Base-by-base conservation (phyloP, 768 basidiomycete species). In the Lactifluus piperatus region DNA sequence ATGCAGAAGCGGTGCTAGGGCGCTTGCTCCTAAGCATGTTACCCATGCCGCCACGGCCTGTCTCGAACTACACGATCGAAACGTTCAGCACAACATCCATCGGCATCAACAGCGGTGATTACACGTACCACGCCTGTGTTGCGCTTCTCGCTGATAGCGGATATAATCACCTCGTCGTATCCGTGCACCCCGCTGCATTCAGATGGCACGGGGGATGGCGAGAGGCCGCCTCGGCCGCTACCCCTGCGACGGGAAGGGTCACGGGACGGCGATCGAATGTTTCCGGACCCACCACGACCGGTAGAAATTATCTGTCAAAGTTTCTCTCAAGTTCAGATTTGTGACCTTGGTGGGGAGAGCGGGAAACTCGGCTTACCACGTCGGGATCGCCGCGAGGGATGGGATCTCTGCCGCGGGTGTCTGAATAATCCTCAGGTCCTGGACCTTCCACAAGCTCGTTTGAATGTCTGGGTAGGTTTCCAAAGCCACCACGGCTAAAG, bases 231-330 rank as follows among this genome's bases (percentile, higher is more conserved):
- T 32, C 51, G n/a, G n/a, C n/a, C 46, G 20, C 11, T 34, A 39
- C 60, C 52, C 18, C 51, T 30, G 22, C 58, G 49, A 37, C 62
- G 60, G 11, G 56, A 50, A 58, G 71, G 51, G 53, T 83, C 84
- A 36, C 83, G 80, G 24, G 88, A 89, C 0, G 84, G 84, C 2
- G 89, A 86, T 56, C 88, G 83, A 51, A 94, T 83, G 76, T 94
- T 94, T 9, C 91, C 92, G 8, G 80, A 80, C 16, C 92, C 92
- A 27, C 92, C 91, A 51, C 91, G 82, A 11, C 92, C 92, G 44
- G 79, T 79, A 20, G 81, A 83, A 62, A 73, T 75, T n/a, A 77
- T 58, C 73, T 81, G 13, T 34, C 10, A 8, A 8, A n/a, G n/a
- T n/a, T n/a, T 30, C 8, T 4, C 8, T 30, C 30, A 30, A 30